A percentile compares a stretch with the other conserved stretches of the same genome.
These are phyloP conservation scores for Oxytropis ochrocephala DNA, from an alignment of 306 rosid genomes.

Conservation along the genomic window DNA sequence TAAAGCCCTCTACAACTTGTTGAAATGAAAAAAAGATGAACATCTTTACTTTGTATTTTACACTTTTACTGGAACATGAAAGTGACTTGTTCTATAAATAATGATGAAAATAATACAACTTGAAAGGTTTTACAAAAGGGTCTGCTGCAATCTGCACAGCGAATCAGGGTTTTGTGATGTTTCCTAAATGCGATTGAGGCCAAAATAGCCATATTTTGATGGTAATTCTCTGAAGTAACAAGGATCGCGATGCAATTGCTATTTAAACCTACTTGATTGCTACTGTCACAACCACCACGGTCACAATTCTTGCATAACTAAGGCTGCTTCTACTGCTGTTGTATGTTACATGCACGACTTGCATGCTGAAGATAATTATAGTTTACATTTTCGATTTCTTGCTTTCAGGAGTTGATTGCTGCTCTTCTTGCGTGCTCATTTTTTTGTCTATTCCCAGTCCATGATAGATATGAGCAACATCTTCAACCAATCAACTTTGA, in stretches of 20 bases:
- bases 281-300: neutral
- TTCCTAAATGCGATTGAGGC: no score
- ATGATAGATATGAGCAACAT: slow-evolving; percentile 37
- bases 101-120: neutral
- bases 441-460: slow-evolving; percentile 71
- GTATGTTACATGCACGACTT: neutral
- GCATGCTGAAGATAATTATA: neutral
- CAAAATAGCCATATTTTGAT: no score
- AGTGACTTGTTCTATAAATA: neutral
- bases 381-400: neutral
- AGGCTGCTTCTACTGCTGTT: neutral
- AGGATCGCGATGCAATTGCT: no score
- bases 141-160: no score
- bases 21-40: neutral
- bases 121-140: neutral
- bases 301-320: neutral
- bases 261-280: neutral
- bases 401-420: slow-evolving; percentile 70
- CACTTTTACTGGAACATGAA: neutral
- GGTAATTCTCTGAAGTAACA: no score
- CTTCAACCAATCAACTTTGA: slow-evolving; percentile 81
- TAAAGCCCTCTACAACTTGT: neutral
- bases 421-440: slow-evolving; percentile 87
- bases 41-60: neutral
- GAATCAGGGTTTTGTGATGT: no score